phyloP scores from a whole-genome alignment of 2,329 filamentous ascomycete species.

The Colletotrichum sp. region DNA sequence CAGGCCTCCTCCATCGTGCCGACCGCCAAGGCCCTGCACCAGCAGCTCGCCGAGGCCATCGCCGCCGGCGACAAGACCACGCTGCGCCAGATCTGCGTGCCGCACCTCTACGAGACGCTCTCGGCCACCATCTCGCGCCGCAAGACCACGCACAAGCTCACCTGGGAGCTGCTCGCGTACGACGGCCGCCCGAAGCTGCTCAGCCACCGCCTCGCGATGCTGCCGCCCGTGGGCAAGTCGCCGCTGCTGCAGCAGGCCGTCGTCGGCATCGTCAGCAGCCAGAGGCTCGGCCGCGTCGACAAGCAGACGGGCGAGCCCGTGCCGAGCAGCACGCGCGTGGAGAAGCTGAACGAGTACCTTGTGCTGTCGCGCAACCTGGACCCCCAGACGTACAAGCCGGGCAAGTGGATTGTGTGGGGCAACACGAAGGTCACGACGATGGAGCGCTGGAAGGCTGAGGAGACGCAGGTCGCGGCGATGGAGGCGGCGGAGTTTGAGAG shows the following conservation, averaged over 20 bases:
- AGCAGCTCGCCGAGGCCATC: conserved; percentile 65
- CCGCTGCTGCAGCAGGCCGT: conserved; percentile 60
- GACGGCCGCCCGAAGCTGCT: conserved; percentile 55
- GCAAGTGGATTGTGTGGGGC: conserved; percentile 70
- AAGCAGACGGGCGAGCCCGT: conserved; percentile 31
- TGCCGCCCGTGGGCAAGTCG: conserved; percentile 43
- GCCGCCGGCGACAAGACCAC: conserved; percentile 60
- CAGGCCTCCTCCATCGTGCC: conserved; percentile 48
- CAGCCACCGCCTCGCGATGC: conserved; percentile 56
- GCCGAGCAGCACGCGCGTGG: conserved; percentile 52
- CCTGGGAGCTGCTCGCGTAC: conserved; percentile 63
- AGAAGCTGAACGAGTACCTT: conserved; percentile 67
- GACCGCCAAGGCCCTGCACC: conserved; percentile 64
- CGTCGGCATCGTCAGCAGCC: conserved; percentile 63
- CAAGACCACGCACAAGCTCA: conserved; percentile 44
- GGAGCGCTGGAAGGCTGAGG: conserved; percentile 39
- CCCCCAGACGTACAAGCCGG: conserved; percentile 49
- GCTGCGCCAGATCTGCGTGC: conserved; percentile 59
- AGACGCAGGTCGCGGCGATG: conserved; percentile 38
- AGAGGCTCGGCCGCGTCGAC: conserved; percentile 54
- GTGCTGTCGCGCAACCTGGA: conserved; percentile 60
- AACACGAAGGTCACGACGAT: conserved; percentile 61
- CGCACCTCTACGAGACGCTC: conserved; percentile 57
- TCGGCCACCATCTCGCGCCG: conserved; percentile 59
- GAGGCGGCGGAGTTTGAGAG: conserved; percentile 23